Base-by-base conservation (phyloP, 225 moss, liverwort and hornwort species). In the Bryoerythrophyllum caledonicum region DNA sequence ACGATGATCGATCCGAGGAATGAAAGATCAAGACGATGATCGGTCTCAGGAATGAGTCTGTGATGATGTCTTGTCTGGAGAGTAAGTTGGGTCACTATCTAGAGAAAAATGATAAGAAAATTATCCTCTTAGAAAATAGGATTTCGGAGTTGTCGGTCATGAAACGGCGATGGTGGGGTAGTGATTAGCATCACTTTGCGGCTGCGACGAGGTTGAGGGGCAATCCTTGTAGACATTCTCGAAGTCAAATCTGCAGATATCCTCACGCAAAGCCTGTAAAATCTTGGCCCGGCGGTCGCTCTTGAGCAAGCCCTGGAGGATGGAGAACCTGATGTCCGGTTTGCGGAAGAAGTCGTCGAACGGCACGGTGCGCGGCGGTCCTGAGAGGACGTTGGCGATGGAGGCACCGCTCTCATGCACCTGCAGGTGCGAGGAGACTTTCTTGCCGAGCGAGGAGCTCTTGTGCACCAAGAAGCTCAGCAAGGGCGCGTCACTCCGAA, bases 371-470 rank as follows among this genome's bases (percentile, higher is more conserved):
- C 28, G 54, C 12, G 49, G 43, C 9, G 71, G 66, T 30, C 78
- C 75, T 0, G 61, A 48, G 5, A 82, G 65, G 2, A 88, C 49
- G 25, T 82, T 82, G 48, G 80, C 63, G 1, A 49, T 14, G 2
- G 77, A 82, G 5, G 56, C 20, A 20, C 67, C 69, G 26, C 56
- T 85, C 19, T 78, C 82, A n/a, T 85, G 85, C 16, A 88, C 23
- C 9, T 85, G 82, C 30, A 83, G 60, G 23, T 85, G 82, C 0
- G 75, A 62, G 2, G 65, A 27, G 10, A 88, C 78, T 68, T 82
- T 82, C 73, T 75, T 80, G 21, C 80, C 73, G 2, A 88, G 73
- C 1, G 67, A 70, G 0, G 80, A 81, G 75, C 85, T 88, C 37
- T 81, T 81, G 70, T 65, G 61, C 0, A 85, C 82, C 17, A 88